Evolutionary conservation across 73 alveolate species (phyloP).

Genomic region (Paramecium bursaria): DNA sequence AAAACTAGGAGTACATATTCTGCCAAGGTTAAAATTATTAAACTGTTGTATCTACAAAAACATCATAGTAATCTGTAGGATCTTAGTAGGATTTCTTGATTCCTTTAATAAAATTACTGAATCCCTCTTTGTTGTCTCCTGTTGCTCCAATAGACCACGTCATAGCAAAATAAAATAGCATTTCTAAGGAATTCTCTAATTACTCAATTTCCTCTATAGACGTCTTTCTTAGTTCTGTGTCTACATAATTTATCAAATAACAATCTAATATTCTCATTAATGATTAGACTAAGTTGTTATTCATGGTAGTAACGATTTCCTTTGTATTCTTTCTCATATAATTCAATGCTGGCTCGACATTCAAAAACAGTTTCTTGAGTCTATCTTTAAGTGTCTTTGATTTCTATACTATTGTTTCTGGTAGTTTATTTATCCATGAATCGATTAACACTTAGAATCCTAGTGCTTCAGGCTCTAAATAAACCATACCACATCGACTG

Average conservation of each 20-base stretch:
- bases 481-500: constrained; percentile 99
- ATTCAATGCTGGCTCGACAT: constrained; percentile 77
- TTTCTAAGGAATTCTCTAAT: constrained; percentile 84
- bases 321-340: constrained; percentile 81
- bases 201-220: constrained; percentile 88
- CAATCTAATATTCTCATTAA: constrained; percentile 91
- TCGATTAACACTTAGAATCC: constrained; percentile 74
- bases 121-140: constrained; percentile 86
- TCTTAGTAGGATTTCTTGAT: constrained; percentile 75
- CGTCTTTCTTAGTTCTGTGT: constrained; percentile 84
- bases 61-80: constrained; percentile 88
- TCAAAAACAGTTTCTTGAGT: constrained; percentile 73
- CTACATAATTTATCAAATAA: constrained; percentile 85
- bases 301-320: constrained; percentile 91
- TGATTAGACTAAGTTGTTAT: constrained; percentile 85
- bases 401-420: constrained; percentile 51
- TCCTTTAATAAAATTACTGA: constrained; percentile 79
- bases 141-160: constrained; percentile 96
- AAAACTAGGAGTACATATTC: constrained; percentile 84
- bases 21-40: constrained; percentile 92
- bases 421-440: constrained; percentile 60
- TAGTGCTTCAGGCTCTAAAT: constrained; percentile 97
- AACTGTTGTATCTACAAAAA: constrained; percentile 80
- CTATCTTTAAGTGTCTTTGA: constrained; percentile 70
- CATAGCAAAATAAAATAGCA: constrained; percentile 82